Base-by-base conservation (phyloP, 2,329 filamentous ascomycete species). In the Fusarium ramigenum region DNA sequence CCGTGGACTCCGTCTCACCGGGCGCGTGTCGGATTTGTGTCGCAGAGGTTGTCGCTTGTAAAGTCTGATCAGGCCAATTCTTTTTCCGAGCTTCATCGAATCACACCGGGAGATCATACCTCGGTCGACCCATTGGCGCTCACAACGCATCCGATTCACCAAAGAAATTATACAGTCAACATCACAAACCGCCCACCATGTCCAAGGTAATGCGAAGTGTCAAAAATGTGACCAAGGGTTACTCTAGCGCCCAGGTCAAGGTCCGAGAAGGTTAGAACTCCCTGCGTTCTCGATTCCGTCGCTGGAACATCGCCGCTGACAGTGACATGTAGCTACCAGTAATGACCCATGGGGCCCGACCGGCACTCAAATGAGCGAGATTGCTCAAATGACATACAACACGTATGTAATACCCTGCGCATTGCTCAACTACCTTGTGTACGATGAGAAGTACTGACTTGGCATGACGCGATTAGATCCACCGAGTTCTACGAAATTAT, bases 401-500 rank as follows among this genome's bases (percentile, higher is more conserved):
- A 97, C 93, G 96, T 98, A 91, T 80, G 92, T 84, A 52, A 50
- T 30, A 44, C n/a, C 37, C 43, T 36, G 54, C 52, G 50, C 49
- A 60, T 44, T 28, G 46, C 14, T 40, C 23, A 36, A 40, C 42
- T 37, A 11, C 40, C 37, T 21, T 42, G 32, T 42, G 32, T n/a
- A 58, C 37, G 16, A 36, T 37, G 50, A 21, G 53, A 62, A 66
- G 32, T 73, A 66, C 74, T 78, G 67, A 78, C 67, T 54, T 57
- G 63, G 53, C 34, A 60, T 68, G 47, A 60, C 59, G 40, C 50
- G 37, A 67, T 46, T 74, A 97, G 96, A 80, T 95, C 95, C 40
- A 96, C 93, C 83, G 96, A 98, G 82, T 99, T 99, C 85, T 97
- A 97, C 86, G 96, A 99, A 82, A 98, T 99, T 79, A 97, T 99